Conservation (phyloP, 306 rosid species). For the Calophaca sinica region DNA sequence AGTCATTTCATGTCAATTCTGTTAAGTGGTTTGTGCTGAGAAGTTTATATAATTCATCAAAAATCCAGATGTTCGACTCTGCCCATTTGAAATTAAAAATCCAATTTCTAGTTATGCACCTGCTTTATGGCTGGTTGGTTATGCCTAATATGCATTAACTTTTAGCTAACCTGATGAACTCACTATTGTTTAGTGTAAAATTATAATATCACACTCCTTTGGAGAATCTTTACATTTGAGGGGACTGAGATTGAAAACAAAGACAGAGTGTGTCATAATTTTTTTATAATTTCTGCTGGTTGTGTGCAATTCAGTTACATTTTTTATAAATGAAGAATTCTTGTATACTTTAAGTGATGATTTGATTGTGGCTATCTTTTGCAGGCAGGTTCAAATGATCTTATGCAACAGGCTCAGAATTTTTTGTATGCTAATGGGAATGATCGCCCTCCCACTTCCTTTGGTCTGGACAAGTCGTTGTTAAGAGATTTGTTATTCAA, state of each 20-base stretch:
- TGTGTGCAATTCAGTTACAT: slow-evolving; percentile 1
- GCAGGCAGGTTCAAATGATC: slow-evolving; percentile 85
- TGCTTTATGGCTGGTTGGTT: slow-evolving; percentile 11
- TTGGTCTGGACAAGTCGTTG: slow-evolving; percentile 76
- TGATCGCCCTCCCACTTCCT: slow-evolving; percentile 83
- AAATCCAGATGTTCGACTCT: neutral
- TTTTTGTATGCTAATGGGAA: slow-evolving; percentile 89
- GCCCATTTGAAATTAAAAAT: slow-evolving; percentile 28
- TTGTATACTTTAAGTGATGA: slow-evolving; percentile 15
- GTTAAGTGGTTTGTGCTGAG: slow-evolving; percentile 5
- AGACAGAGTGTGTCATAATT: slow-evolving; percentile 11
- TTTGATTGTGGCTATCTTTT: slow-evolving; percentile 45
- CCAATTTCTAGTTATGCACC: neutral
- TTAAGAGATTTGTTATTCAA: slow-evolving; percentile 87
- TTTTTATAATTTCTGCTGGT: neutral
- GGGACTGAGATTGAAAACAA: slow-evolving; percentile 16
- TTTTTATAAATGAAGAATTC: slow-evolving; percentile 8
- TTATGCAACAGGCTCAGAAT: slow-evolving; percentile 86
- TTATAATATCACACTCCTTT: neutral
- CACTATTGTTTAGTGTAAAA: slow-evolving; percentile 4
- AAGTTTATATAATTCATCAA: neutral
- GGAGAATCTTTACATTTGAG: slow-evolving; percentile 13
- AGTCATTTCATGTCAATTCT: slow-evolving; percentile 4
- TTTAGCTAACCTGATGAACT: slow-evolving; percentile 23
- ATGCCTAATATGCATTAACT: neutral